Conservation (phyloP, 345 rosid genomes). For the Pseudoturritis turrita region DNA sequence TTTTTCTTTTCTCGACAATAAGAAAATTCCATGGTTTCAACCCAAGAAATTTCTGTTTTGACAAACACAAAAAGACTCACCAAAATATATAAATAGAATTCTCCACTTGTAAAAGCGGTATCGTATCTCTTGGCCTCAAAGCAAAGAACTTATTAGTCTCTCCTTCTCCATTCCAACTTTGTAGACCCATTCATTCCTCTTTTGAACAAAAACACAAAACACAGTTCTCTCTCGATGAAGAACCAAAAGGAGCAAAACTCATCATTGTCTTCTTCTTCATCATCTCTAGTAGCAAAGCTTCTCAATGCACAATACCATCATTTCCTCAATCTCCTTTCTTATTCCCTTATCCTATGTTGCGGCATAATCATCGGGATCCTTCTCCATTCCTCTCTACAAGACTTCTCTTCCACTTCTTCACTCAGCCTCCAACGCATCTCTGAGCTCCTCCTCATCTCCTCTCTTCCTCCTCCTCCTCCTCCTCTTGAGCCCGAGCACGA, state of each 20-base stretch:
- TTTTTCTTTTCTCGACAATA: neutral
- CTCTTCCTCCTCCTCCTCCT: conserved; percentile 6
- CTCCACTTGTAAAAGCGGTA: conserved; percentile 26
- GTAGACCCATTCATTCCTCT: conserved; percentile 16
- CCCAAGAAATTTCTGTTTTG: neutral
- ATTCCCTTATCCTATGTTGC: conserved; percentile 42
- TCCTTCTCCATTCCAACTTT: conserved; percentile 22
- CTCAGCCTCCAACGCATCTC: conserved; percentile 13
- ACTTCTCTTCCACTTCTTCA: conserved; percentile 33
- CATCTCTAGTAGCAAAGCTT: conserved; percentile 26
- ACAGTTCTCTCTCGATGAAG: conserved; percentile 26
- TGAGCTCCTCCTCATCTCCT: conserved; percentile 11
- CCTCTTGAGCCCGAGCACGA: neutral
- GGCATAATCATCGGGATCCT: conserved; percentile 58
- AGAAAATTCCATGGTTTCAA: neutral
- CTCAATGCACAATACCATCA: conserved; percentile 46
- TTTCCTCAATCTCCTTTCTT: conserved; percentile 38
- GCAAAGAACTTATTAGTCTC: conserved; percentile 35
- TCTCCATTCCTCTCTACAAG: conserved; percentile 42
- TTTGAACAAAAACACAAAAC: neutral
- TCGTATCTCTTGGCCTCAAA: conserved; percentile 37
- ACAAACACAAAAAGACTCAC: neutral
- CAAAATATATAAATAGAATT: neutral
- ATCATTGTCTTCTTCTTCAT: conserved; percentile 10
- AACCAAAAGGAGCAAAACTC: conserved; percentile 33